These are phyloP conservation scores for Metrosideros polymorpha DNA, from an alignment of 441 rosid species.

Conservation along the genomic window DNA sequence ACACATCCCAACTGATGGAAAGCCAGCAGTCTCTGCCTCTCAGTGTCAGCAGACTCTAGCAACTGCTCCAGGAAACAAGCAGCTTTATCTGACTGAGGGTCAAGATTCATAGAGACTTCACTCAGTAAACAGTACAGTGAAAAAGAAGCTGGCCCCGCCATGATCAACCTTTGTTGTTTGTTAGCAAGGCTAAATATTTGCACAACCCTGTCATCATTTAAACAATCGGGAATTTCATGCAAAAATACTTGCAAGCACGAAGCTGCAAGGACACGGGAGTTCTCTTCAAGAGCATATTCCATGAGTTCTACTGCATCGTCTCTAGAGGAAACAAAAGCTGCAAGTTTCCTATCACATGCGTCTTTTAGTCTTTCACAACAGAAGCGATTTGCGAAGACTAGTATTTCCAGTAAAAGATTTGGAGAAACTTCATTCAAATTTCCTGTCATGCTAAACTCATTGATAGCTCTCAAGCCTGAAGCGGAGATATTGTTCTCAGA, in stretches of 20 bases:
- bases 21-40: conserved; percentile 64
- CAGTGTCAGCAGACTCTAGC: conserved; percentile 64
- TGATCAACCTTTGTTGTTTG: conserved; percentile 45
- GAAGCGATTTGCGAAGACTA: conserved; percentile 76
- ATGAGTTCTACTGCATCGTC: conserved; percentile 86
- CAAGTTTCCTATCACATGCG: conserved; percentile 76
- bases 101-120: conserved; percentile 80
- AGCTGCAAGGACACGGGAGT: conserved; percentile 68
- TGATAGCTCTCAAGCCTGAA: conserved; percentile 56
- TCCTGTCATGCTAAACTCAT: conserved; percentile 60
- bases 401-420: conserved; percentile 64
- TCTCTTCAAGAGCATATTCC: conserved; percentile 83
- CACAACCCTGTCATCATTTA: conserved; percentile 63
- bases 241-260: conserved; percentile 82
- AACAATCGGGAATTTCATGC: conserved; percentile 64
- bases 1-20: conserved; percentile 90
- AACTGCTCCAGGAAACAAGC: conserved; percentile 50
- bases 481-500: conserved; percentile 77
- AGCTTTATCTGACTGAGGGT: conserved; percentile 60
- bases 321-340: conserved; percentile 49
- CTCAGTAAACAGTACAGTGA: conserved; percentile 74
- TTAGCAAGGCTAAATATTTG: conserved; percentile 45
- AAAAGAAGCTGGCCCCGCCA: conserved; percentile 79
- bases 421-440: conserved; percentile 43
- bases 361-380: conserved; percentile 92